These are phyloP conservation scores for Pelargonium nanum DNA, from an alignment of 345 rosid species.

Conservation along the genomic window DNA sequence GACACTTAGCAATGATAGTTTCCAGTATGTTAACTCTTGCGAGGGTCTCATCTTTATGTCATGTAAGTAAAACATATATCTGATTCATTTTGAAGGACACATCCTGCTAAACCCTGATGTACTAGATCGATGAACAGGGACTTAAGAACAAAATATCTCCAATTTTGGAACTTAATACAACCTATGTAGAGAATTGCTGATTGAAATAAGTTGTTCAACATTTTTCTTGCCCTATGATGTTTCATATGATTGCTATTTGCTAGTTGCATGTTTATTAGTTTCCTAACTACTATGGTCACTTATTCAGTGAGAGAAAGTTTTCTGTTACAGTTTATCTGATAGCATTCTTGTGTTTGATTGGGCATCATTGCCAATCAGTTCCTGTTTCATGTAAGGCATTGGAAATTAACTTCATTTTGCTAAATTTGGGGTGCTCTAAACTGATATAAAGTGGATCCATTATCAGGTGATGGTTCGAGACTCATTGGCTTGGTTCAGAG, in stretches of 20 bases:
- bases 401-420: not conserved
- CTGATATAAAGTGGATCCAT: slow-evolving; percentile 10
- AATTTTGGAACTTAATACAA: not conserved
- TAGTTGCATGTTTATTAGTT: not conserved
- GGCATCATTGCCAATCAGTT: not conserved
- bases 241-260: not conserved
- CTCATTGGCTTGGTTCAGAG: slow-evolving; percentile 53
- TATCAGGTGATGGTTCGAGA: slow-evolving; percentile 28
- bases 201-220: not conserved
- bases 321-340: too few species aligned
- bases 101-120: not conserved
- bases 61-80: not conserved
- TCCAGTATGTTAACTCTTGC: not conserved
- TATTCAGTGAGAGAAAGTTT: not conserved
- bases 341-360: too few species aligned
- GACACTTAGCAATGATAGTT: not conserved
- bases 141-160: not conserved
- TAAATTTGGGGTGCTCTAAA: not conserved
- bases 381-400: not conserved
- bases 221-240: not conserved
- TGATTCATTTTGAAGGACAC: too few species aligned
- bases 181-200: not conserved
- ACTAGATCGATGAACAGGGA: not conserved
- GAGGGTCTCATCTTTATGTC: too few species aligned
- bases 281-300: not conserved